phyloP scores from a whole-genome alignment of 192 early-diverging fungal genomes.

The Kappamyces sp. region DNA sequence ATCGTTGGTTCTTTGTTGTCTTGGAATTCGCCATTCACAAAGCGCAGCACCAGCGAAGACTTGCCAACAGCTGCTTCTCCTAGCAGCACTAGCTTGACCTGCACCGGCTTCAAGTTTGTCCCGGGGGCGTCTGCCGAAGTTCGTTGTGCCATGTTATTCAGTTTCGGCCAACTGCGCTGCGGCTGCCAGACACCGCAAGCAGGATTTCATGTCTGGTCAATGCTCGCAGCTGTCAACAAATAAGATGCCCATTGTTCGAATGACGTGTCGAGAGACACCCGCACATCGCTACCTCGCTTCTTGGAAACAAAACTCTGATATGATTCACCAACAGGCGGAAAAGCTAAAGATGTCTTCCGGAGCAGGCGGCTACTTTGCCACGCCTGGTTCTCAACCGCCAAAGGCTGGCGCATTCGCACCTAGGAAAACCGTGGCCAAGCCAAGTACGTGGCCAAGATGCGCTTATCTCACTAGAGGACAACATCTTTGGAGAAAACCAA shows the following conservation, averaged over 20 bases:
- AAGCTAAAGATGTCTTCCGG: constrained; percentile 22
- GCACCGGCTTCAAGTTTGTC: constrained; percentile 65
- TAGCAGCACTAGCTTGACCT: constrained; percentile 96
- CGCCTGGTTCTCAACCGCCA: constrained; percentile 47
- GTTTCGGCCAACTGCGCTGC: too few species aligned
- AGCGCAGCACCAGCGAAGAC: constrained; percentile 89
- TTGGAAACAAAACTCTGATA: background rate
- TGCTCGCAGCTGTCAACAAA: too few species aligned
- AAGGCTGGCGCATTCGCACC: constrained; percentile 53
- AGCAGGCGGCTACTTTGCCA: constrained; percentile 56
- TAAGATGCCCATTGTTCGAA: background rate
- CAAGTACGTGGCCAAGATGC: background rate
- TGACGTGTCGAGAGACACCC: background rate
- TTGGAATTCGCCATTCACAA: constrained; percentile 90
- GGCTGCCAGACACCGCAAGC: too few species aligned
- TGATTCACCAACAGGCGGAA: background rate
- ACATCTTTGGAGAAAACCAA: constrained; percentile 1
- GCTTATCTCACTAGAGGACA: constrained; percentile 1
- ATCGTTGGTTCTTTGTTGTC: constrained; percentile 97
- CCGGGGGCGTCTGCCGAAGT: constrained; percentile 8
- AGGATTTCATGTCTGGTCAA: too few species aligned
- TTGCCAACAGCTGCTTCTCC: constrained; percentile 97
- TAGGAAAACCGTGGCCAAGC: constrained; percentile 21
- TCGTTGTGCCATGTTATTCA: too few species aligned
- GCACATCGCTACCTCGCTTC: background rate